Percentiles rank a stretch among this genome's conserved stretches.
Conservation (phyloP, 495 filamentous ascomycete genomes). For the Glonium stellatum region DNA sequence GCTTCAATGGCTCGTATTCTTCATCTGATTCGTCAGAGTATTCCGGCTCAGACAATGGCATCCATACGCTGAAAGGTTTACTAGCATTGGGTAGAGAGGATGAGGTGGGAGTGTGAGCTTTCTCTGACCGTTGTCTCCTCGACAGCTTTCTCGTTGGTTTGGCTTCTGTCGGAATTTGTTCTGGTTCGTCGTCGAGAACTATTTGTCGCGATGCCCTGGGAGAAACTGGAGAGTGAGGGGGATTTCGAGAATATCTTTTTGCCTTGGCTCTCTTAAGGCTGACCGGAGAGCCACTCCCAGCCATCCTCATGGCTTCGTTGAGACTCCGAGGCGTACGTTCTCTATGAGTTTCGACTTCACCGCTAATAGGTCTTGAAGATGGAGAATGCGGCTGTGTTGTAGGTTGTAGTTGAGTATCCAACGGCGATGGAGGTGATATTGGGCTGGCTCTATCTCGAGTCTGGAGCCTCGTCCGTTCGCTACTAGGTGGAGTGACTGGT, state of each 20-base stretch:
- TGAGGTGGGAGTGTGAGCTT: constrained; percentile 15
- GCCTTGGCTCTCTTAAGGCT: constrained; percentile 51
- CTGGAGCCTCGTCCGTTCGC: constrained; percentile 1
- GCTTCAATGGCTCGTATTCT: constrained; percentile 15
- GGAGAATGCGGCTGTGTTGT: not conserved
- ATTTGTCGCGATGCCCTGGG: constrained; percentile 20
- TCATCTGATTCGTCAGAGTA: constrained; percentile 27
- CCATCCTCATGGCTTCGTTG: constrained; percentile 31
- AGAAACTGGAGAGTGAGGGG: constrained; percentile 7
- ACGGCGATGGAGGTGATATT: constrained; percentile 19
- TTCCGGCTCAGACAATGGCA: constrained; percentile 33
- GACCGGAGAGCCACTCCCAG: constrained; percentile 28
- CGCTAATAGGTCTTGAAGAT: not conserved
- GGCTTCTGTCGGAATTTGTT: constrained; percentile 10
- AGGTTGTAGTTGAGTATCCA: constrained; percentile 2
- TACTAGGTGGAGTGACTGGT: constrained; percentile 19
- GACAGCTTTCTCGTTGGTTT: constrained; percentile 15
- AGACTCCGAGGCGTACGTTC: constrained; percentile 26
- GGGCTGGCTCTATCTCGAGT: not conserved
- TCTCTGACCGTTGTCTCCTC: constrained; percentile 12
- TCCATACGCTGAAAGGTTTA: constrained; percentile 38
- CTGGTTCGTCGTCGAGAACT: constrained; percentile 13
- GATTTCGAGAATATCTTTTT: constrained; percentile 37
- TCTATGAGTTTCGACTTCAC: constrained; percentile 2
- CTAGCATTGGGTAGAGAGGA: constrained; percentile 21